Evolutionary conservation across 257 asterid genomes (phyloP), one percentile per base, ranked within the genome.

Genomic region (Nicotiana obtusifolia): DNA sequence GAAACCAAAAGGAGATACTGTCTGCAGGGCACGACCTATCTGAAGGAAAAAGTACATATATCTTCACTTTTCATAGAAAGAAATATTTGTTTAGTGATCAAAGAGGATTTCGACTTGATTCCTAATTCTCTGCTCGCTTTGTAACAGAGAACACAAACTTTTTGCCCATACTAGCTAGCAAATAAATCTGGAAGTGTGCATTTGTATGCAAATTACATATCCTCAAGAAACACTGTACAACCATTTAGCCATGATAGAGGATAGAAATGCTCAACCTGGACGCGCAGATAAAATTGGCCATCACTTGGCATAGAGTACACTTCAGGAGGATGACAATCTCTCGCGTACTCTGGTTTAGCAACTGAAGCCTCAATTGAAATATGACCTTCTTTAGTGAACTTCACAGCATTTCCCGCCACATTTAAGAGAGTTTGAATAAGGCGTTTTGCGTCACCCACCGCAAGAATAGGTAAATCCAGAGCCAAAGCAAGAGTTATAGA

Each of bases 341-440:
- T 89, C 1, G 82, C 65, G 76, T 86, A 84, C 76, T 91, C 94
- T 10, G 94, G 90, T 79, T 86, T 88, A 5, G 92, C 90, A 81
- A 88, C 82, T 57, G 91, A 91, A 81, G 87, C 95, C 81, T 89
- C 93, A 26, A 91, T 84, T 28, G 88, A 79, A 15, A 91, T 84
- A 57, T 80, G 79, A 24, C 97, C 97, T 49, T 91, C 93, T 85
- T 87, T 90, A 4, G 95, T 90, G 89, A 91, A 93, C 89, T 91
- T 91, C 52, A 93, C 87, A 69, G 96, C 97, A 81, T 93, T 93
- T 24, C 93, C 92, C 82, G 86, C 86, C 60, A 88, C 61, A 33
- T 89, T 89, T 83, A 93, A 76, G 79, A 91, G 82, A 77, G 85
- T 88, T 80, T 93, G 96, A 90, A 90, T 87, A 13, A 93, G 89